Evolutionary conservation across 192 early-diverging fungal species (phyloP), one percentile per base, ranked within the genome.

Genomic region (Chytriomyces sp.): DNA sequence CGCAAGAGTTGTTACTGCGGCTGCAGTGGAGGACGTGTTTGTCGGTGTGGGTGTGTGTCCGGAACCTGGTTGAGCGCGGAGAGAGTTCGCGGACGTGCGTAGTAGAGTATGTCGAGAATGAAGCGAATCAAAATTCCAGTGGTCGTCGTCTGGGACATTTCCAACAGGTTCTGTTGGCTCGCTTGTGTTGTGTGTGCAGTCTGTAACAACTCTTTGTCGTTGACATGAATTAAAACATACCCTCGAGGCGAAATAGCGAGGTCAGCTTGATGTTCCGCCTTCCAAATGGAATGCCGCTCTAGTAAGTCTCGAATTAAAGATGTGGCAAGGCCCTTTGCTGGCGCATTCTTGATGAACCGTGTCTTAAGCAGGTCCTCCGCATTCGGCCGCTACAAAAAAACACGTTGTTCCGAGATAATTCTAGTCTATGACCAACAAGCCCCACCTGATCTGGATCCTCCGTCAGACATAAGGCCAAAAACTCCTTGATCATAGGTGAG

Each of bases 351-450:
- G 30, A 94, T 89, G 76, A 93, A 95, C 60, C 90, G 91, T 12
- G 85, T 80, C 66, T 93, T 94, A 6, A 95, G 75, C 32, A 99
- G 76, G 32, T 96, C 94, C 58, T 94, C 91, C 4, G 96, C 93
- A 4, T 84, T 91, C 2, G 92, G 93, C 31, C 97, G 86, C 91
- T 94, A 33, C 7, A 38, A 67, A 2, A 26, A 37, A 25, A 41
- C 14, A 25, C n/a, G n/a, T n/a, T n/a, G n/a, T n/a, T n/a, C n/a
- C n/a, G n/a, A n/a, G n/a, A n/a, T n/a, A n/a, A n/a, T n/a, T n/a
- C n/a, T n/a, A n/a, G n/a, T n/a, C n/a, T n/a, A n/a, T n/a, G 44
- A 49, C 40, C 32, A 61, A 39, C n/a, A 53, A 39, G 52, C 25
- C 55, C 26, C 19, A 65, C 59, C 36, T 56, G 39, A 64, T 41